Conservation (phyloP, 2,329 filamentous ascomycete species). For the Chalara sp. region DNA sequence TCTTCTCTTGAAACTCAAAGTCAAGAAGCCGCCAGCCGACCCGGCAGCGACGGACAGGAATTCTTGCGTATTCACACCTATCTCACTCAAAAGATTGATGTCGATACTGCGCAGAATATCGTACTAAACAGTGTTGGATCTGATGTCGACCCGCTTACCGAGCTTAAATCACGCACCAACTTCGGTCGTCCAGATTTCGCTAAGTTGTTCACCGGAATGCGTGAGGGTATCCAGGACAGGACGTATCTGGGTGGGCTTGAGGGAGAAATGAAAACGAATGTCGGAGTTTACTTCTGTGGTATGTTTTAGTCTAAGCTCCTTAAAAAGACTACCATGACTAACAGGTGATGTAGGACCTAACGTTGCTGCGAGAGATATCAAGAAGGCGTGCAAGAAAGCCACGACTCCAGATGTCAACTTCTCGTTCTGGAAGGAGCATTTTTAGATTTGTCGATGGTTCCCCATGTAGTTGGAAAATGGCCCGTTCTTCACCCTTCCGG, state of each 20-base stretch:
- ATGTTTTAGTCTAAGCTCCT: slow-evolving; percentile 52
- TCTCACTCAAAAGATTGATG: slow-evolving; percentile 86
- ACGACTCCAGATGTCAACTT: slow-evolving; percentile 78
- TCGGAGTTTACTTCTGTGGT: slow-evolving; percentile 97
- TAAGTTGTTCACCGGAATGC: slow-evolving; percentile 75
- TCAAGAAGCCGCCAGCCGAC: slow-evolving; percentile 57
- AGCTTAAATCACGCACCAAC: slow-evolving; percentile 83
- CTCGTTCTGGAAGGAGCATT: slow-evolving; percentile 98
- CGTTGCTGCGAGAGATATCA: slow-evolving; percentile 69
- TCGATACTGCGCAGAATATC: slow-evolving; percentile 92
- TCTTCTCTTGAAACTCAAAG: slow-evolving; percentile 87
- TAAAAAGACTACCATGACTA: background rate
- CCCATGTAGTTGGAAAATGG: too few relatives aligned
- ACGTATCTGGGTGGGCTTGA: slow-evolving; percentile 81
- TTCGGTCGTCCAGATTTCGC: slow-evolving; percentile 90
- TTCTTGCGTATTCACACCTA: slow-evolving; percentile 98
- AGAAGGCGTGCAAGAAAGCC: slow-evolving; percentile 68
- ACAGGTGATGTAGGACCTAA: slow-evolving; percentile 22
- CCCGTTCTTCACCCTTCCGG: too few relatives aligned
- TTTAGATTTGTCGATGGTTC: slow-evolving; percentile 33
- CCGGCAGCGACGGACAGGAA: slow-evolving; percentile 63
- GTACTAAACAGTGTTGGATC: slow-evolving; percentile 91
- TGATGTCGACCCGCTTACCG: slow-evolving; percentile 82
- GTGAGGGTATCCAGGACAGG: slow-evolving; percentile 77
- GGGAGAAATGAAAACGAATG: slow-evolving; percentile 68